Evolutionary conservation across 371 early-diverging fungal genomes (phyloP), one percentile per base, ranked within the genome.

Genomic region (Apophysomyces variabilis): DNA sequence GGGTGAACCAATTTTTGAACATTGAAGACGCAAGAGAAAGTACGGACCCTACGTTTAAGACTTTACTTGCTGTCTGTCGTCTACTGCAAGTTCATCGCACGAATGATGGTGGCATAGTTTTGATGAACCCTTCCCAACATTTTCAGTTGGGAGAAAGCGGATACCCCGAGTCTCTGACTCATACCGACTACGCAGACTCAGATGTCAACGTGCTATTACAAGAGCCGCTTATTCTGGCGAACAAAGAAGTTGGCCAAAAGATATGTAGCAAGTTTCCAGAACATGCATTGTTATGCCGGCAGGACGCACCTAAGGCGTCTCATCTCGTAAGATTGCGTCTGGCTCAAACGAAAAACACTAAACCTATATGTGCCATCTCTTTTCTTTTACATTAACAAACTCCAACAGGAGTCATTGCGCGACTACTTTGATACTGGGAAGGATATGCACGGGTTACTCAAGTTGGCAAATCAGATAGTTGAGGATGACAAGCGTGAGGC

Each of bases 1-100:
- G 71, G 37, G 69, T 89, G 0, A 89, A 86, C 12, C 86, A 88
- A 16, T 78, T 75, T n/a, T n/a, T n/a, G 1, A 11, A 36, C 43
- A 18, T 54, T 21, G 38, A 50, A 21, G 38, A 58, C 9, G 26
- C 65, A 0, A 60, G 64, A 5, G 14, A 14, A 0, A 63, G 41
- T 13, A 41, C 8, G 8, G 41, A 41, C 41, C 41, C 8, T 8
- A 13, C 61, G 18, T 38, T 58, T 9, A 58, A 54, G 1, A 57
- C n/a, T 12, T 50, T 74, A 1, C 41, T 72, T n/a, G 47, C 62
- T 18, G 35, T 70, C 3, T 73, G 74, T 39, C 60, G 61, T 21
- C 66, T 59, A 32, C 14, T 71, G 36, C 75, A 68, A 35, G 41
- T 45, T 11, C 66, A 58, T 16, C 66, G 80, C 0, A 35, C 64